Percentiles rank a stretch among this genome's conserved stretches.
Evolutionary conservation across 139 green algal genomes (phyloP).

Genomic region (Chlamydomonas asymmetrica): DNA sequence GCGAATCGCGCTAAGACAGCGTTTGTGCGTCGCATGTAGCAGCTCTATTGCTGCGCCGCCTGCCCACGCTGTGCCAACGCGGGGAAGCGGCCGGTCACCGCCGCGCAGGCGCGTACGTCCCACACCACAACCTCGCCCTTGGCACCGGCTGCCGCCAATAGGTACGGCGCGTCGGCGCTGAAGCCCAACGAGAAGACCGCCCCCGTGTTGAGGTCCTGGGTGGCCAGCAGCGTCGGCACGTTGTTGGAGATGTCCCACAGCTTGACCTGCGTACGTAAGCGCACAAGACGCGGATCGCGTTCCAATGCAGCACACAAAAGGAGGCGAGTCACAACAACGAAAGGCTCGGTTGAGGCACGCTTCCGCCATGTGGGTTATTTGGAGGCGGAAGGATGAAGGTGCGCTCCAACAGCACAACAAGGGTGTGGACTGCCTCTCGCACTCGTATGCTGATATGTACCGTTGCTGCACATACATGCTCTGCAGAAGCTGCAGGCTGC

Average conservation of each 20-base stretch:
- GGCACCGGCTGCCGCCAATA: conserved; percentile 83
- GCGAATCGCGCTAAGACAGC: no score
- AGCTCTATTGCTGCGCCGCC: no score
- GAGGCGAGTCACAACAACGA: no score
- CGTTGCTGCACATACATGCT: no score
- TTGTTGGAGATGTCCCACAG: conserved; percentile 81
- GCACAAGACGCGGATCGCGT: no score
- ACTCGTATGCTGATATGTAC: no score
- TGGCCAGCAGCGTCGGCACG: conserved; percentile 64
- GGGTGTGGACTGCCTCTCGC: no score
- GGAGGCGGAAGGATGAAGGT: not conserved
- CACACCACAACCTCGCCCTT: conserved; percentile 82
- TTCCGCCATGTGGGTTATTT: not conserved
- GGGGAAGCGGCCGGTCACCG: conserved; percentile 48
- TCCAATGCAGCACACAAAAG: no score
- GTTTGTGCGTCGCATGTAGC: no score
- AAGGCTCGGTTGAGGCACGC: no score
- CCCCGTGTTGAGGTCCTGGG: conserved; percentile 73
- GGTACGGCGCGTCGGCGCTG: conserved; percentile 63
- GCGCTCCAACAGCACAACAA: not conserved
- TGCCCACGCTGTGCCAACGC: no score
- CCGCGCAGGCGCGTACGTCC: conserved; percentile 60
- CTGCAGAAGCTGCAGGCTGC: no score
- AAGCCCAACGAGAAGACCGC: conserved; percentile 78
- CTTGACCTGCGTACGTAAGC: conserved; percentile 76